Conservation (phyloP, 257 asterid species). For the Plectranthus barbatus region DNA sequence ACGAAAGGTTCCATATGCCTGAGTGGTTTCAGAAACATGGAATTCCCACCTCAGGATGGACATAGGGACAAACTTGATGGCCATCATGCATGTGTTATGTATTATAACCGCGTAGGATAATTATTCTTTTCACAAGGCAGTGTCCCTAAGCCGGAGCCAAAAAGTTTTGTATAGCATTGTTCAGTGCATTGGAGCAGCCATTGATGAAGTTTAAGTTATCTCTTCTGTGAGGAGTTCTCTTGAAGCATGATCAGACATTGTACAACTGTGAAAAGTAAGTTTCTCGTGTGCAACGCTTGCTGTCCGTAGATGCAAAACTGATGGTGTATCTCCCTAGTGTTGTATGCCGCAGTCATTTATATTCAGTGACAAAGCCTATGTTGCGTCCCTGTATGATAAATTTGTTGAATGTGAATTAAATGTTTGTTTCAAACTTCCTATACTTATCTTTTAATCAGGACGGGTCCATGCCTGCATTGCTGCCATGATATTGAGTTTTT, state of each 20-base stretch:
- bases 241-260: slow-evolving; percentile 18
- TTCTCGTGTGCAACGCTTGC: slow-evolving; percentile 25
- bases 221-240: slow-evolving; percentile 2
- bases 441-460: background rate
- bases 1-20: slow-evolving; percentile 83
- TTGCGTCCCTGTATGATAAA: slow-evolving; percentile 15
- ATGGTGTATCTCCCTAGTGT: slow-evolving; percentile 14
- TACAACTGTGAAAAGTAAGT: slow-evolving; percentile 30
- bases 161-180: slow-evolving; percentile 39
- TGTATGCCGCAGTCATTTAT: slow-evolving; percentile 24
- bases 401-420: slow-evolving; percentile 19
- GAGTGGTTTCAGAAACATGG: slow-evolving; percentile 90
- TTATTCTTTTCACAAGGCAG: slow-evolving; percentile 34
- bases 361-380: slow-evolving; percentile 13
- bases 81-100: slow-evolving; percentile 3
- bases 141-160: slow-evolving; percentile 23
- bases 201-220: slow-evolving; percentile 17
- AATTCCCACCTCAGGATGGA: slow-evolving; percentile 60
- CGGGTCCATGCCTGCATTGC: background rate
- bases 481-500: too few relatives aligned
- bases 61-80: slow-evolving; percentile 23
- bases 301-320: slow-evolving; percentile 28
- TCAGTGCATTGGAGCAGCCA: slow-evolving; percentile 23
- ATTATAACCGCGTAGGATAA: slow-evolving; percentile 12
- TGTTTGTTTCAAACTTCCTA: slow-evolving; percentile 23